phyloP scores from a whole-genome alignment of 2,329 filamentous ascomycete species.

The Fusarium verticillioides region DNA sequence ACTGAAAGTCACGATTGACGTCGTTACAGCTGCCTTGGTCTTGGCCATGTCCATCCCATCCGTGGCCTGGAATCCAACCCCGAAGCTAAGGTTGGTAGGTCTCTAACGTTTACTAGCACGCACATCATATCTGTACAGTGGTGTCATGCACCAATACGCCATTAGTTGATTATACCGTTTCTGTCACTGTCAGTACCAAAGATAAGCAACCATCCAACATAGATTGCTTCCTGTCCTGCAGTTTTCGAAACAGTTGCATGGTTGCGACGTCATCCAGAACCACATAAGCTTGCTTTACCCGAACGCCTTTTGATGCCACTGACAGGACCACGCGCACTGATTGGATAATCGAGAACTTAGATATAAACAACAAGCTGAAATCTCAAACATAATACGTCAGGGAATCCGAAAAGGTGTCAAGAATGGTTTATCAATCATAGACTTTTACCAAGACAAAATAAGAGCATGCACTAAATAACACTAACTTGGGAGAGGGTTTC shows the following conservation, averaged over 20 bases:
- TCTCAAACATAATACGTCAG: slow-evolving; percentile 36
- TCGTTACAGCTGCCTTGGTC: slow-evolving; percentile 28
- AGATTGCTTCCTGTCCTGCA: slow-evolving; percentile 29
- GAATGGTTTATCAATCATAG: slow-evolving; percentile 3
- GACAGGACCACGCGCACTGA: slow-evolving; percentile 14
- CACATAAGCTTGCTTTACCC: slow-evolving; percentile 39
- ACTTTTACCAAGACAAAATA: slow-evolving; percentile 16
- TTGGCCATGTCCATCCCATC: neutral
- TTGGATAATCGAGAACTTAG: slow-evolving; percentile 9
- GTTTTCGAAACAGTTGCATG: slow-evolving; percentile 34
- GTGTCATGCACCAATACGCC: slow-evolving; percentile 35
- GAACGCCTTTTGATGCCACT: slow-evolving; percentile 16
- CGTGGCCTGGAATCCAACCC: slow-evolving; percentile 33
- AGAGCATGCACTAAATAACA: neutral
- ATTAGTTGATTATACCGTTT: slow-evolving; percentile 10
- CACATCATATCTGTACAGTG: slow-evolving; percentile 30
- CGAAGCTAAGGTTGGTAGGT: slow-evolving; percentile 2
- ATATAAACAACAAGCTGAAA: slow-evolving; percentile 3
- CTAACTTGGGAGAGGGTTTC: neutral
- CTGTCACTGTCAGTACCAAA: slow-evolving; percentile 2
- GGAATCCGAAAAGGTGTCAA: slow-evolving; percentile 3
- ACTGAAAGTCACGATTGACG: slow-evolving; percentile 24
- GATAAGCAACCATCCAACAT: slow-evolving; percentile 12
- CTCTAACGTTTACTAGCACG: slow-evolving; percentile 17
- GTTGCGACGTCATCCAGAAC: slow-evolving; percentile 41